Percentiles rank a stretch among this genome's conserved stretches.
phyloP scores from a whole-genome alignment of 257 asterid species.

The Cinchona pubescens region DNA sequence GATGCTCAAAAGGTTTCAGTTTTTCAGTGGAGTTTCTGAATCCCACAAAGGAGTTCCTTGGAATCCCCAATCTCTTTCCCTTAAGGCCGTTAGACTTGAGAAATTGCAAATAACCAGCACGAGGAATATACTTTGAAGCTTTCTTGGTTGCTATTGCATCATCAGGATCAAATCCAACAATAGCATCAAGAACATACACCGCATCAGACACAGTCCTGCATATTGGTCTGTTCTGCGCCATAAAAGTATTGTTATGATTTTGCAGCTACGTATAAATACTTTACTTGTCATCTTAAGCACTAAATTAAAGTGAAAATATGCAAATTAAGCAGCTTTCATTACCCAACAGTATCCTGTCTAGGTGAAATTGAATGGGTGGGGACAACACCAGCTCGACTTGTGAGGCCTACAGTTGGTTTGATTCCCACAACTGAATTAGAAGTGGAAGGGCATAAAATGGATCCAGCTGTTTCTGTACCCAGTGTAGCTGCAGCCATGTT shows the following conservation, averaged over 20 bases:
- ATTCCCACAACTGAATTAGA: conserved; percentile 62
- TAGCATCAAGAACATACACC: conserved; percentile 47
- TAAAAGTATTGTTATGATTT: neutral
- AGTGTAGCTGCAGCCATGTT: conserved; percentile 59
- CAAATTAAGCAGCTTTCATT: neutral
- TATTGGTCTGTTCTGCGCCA: conserved; percentile 33
- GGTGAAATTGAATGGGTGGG: conserved; percentile 63
- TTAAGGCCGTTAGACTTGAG: conserved; percentile 38
- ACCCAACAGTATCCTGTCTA: conserved; percentile 67
- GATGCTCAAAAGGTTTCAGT: conserved; percentile 24
- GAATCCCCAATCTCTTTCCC: conserved; percentile 45
- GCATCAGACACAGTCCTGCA: conserved; percentile 51
- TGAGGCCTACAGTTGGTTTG: conserved; percentile 72
- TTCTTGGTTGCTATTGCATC: conserved; percentile 35
- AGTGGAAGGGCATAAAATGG: conserved; percentile 60
- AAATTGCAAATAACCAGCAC: conserved; percentile 42
- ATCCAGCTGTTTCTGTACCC: conserved; percentile 65
- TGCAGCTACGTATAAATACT: too few relatives aligned
- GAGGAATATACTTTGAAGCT: conserved; percentile 36
- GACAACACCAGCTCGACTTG: conserved; percentile 65
- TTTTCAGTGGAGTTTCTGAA: conserved; percentile 8
- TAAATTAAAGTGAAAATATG: neutral
- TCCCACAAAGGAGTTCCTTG: conserved; percentile 29
- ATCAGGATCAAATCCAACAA: conserved; percentile 42
- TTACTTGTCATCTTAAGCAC: neutral